Base-by-base conservation (phyloP, 2,329 filamentous ascomycete species). In the Alternaria burnsii region DNA sequence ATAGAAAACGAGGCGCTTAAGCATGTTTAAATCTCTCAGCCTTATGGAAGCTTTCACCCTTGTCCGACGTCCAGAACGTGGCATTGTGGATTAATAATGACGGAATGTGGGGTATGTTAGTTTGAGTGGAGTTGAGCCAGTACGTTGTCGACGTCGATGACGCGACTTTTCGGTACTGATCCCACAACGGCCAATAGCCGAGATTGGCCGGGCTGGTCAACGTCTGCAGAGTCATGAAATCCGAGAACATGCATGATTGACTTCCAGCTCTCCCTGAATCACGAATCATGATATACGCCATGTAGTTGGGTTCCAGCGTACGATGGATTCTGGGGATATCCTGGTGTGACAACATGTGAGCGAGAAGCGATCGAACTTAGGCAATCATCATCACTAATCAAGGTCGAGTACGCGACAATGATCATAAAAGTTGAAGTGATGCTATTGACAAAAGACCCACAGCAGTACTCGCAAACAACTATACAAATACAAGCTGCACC, bases 41-140 rank as follows among this genome's bases (percentile, higher is more conserved):
- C 6, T 38, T 14, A 50, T 50, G 36, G 30, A 50, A 50, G 14
- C 14, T 24, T 18, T 32, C 46, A 50, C 46, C 1, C 4, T 38
- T 8, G 20, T 38, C 46, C 32, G 46, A 9, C 32, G 6, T 36
- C 32, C 32, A 36, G 32, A 36, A 36, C 32, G 32, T 36, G 32
- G 12, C 32, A 36, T 36, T 36, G 12, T 22, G 46, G 8, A 38
- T 26, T 38, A 38, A 36, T 26, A 38, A 50, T 36, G 46, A 38
- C 46, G 32, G 20, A 26, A n/a, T 50, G 46, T 50, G 30, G 46
- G 32, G 46, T 50, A 24, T 24, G 40, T 50, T 50, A 26, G 20
- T 50, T 3, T 36, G 46, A 30, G 46, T 48, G 28, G 46, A 48
- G 46, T 48, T 34, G 46, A 38, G n/a, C 46, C 16, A 36, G 46